phyloP scores from a whole-genome alignment of 192 early-diverging fungal genomes.

The Backusella westeae region DNA sequence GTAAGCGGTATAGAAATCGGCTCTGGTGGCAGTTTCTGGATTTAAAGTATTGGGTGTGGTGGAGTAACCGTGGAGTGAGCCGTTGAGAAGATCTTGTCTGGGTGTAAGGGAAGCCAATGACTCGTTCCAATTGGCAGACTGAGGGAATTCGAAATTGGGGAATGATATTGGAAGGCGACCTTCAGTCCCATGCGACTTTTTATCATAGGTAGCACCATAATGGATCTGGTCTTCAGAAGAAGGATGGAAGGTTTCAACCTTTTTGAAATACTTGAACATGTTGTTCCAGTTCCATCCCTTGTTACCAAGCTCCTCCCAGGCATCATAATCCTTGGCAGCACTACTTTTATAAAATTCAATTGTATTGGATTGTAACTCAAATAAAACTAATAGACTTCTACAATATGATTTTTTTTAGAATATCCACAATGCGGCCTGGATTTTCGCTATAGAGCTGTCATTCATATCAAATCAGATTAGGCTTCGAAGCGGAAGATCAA shows the following conservation, averaged over 20 bases:
- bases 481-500: neutral
- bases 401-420: too few relatives aligned
- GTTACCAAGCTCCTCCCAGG: slow-evolving; percentile 27
- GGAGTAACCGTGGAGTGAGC: neutral
- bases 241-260: slow-evolving; percentile 25
- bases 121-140: neutral
- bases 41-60: neutral
- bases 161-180: neutral
- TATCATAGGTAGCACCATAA: neutral
- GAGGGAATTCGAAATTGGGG: neutral
- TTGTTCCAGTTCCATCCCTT: slow-evolving; percentile 26
- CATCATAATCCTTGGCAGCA: slow-evolving; percentile 21
- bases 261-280: slow-evolving; percentile 28
- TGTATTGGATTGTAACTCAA: too few relatives aligned
- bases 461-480: too few relatives aligned
- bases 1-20: neutral
- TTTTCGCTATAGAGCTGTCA: too few relatives aligned
- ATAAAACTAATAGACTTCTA: too few relatives aligned
- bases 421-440: too few relatives aligned
- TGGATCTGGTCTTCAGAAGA: neutral
- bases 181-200: neutral
- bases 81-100: neutral
- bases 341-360: neutral
- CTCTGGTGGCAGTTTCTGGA: neutral
- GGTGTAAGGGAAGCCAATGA: neutral